These are phyloP conservation scores for Kodamaea suecica DNA, from an alignment of 1,139 yeast species.

Conservation along the genomic window DNA sequence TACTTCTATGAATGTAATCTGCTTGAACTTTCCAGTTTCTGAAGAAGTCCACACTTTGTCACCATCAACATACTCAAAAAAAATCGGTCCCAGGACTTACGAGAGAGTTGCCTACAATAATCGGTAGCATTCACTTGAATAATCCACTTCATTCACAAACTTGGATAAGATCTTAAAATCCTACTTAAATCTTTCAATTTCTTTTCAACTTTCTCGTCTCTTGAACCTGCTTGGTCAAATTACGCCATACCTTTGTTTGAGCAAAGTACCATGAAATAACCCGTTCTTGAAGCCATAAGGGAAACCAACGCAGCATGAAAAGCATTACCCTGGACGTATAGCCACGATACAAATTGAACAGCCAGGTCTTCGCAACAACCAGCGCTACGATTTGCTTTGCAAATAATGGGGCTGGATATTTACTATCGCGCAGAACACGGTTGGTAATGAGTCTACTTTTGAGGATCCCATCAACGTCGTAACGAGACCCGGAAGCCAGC, in stretches of 20 bases:
- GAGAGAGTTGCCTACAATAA: too few relatives aligned
- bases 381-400: slow-evolving; percentile 30
- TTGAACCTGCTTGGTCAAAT: slow-evolving; percentile 4
- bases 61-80: too few relatives aligned
- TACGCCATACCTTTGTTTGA: slow-evolving; percentile 25
- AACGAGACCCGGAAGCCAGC: slow-evolving; percentile 18
- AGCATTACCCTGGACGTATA: slow-evolving; percentile 22
- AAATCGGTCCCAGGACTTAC: too few relatives aligned
- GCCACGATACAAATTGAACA: slow-evolving; percentile 33
- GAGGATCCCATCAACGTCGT: slow-evolving; percentile 30
- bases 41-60: too few relatives aligned
- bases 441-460: slow-evolving; percentile 24
- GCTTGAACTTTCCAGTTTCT: too few relatives aligned
- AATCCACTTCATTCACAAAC: too few relatives aligned
- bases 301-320: slow-evolving; percentile 21
- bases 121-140: too few relatives aligned
- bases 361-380: slow-evolving; percentile 21
- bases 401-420: slow-evolving; percentile 25
- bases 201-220: not conserved
- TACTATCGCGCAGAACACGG: slow-evolving; percentile 28
- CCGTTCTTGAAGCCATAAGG: slow-evolving; percentile 30
- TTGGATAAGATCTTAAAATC: too few relatives aligned
- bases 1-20: too few relatives aligned
- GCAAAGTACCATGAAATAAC: slow-evolving; percentile 28
- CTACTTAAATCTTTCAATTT: too few relatives aligned